phyloP scores from a whole-genome alignment of 2,329 filamentous ascomycete genomes.

The Sporothrix pallida region DNA sequence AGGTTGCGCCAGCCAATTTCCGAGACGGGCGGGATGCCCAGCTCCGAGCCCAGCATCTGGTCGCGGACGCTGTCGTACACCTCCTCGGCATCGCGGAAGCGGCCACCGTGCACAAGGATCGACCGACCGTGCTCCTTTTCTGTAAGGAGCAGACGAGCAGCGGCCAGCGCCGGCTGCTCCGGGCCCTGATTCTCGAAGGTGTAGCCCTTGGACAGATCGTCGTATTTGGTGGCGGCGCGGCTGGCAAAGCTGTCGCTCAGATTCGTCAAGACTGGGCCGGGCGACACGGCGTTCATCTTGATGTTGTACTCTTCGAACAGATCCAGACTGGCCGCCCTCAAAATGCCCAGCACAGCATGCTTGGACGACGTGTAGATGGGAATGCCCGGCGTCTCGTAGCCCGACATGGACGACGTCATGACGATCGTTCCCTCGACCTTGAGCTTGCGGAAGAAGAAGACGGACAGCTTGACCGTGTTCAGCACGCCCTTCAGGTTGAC shows the following conservation, averaged over 20 bases:
- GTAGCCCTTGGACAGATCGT: neutral
- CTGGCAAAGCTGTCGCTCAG: constrained; percentile 4
- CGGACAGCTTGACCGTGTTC: constrained; percentile 18
- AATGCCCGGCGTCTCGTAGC: constrained; percentile 24
- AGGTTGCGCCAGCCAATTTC: constrained; percentile 20
- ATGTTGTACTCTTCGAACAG: constrained; percentile 19
- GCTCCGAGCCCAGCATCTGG: neutral
- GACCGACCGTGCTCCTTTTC: constrained; percentile 13
- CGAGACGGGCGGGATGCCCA: constrained; percentile 7
- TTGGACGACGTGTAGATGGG: constrained; percentile 22
- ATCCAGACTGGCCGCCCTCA: neutral
- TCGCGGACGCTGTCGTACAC: constrained; percentile 12
- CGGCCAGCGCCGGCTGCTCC: constrained; percentile 3
- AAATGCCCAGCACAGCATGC: neutral
- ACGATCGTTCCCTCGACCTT: constrained; percentile 5
- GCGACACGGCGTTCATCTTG: constrained; percentile 24
- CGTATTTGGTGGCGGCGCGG: constrained; percentile 6
- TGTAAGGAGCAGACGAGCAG: neutral
- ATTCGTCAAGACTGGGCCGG: constrained; percentile 10
- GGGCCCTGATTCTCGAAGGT: constrained; percentile 7
- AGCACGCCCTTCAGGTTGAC: constrained; percentile 23
- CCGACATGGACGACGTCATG: constrained; percentile 21
- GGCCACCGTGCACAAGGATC: constrained; percentile 11
- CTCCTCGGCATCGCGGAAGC: constrained; percentile 20
- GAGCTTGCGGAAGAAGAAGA: constrained; percentile 20